Base-by-base conservation (phyloP, 2,329 filamentous ascomycete genomes). In the Laburnicola sp. region DNA sequence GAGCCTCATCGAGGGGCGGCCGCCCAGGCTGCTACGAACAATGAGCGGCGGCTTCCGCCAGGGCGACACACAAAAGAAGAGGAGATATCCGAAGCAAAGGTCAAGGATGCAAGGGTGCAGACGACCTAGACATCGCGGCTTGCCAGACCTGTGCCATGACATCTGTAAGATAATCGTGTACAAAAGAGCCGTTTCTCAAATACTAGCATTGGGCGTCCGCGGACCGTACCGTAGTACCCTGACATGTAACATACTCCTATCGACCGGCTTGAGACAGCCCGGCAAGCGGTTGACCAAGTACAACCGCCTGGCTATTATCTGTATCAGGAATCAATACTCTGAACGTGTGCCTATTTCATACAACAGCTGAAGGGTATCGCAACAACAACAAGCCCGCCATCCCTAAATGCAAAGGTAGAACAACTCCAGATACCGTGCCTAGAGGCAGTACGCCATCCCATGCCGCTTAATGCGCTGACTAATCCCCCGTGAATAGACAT, bases 371-470 rank as follows among this genome's bases (percentile, higher is more conserved):
- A 62, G 59, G 59, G 59, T 62, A 62, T 62, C 59, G 53, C 49
- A 54, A 51, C 54, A 50, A 42, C 27, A 51, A 37, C 16, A 16
- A 16, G 51, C 54, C 57, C 55, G 56, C 54, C 45, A 50, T 52
- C 40, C 16, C n/a, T 43, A 47, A 44, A 50, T 50, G 50, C 51
- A 48, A 40, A 21, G 42, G 41, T 56, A 61, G 36, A 63, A 60
- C 57, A 67, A 70, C 63, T 63, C 66, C 65, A 46, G 43, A 54
- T 52, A 57, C 48, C 50, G 64, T 69, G 60, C 63, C 53, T 21
- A 27, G n/a, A 41, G 25, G 40, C 52, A 37, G 50, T 58, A 59
- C 64, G 63, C 63, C 63, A 47, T 43, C 53, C 36, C 39, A 63
- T 65, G 65, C 58, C 59, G 44, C 54, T 56, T 42, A 51, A 55